Evolutionary conservation across 2,329 filamentous ascomycete genomes (phyloP), one percentile per base, ranked within the genome.

Genomic region (Trichoderma atrobrunneum): DNA sequence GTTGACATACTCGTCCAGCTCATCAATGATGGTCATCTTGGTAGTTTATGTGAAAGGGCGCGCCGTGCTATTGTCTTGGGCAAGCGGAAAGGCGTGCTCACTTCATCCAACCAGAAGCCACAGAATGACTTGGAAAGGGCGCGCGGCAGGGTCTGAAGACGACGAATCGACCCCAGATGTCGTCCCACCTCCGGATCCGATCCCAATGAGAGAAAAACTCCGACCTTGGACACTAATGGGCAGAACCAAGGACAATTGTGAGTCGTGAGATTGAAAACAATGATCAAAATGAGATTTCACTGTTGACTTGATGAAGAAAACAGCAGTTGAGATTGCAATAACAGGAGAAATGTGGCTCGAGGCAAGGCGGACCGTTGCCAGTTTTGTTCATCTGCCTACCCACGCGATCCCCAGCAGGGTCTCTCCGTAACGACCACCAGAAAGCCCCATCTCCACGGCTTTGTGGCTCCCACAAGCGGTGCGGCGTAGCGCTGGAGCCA

Each of bases 1-100:
- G 78, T 90, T 84, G 79, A 92, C 87, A 78, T 91, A 89, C 74
- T 90, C 87, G 70, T 91, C 89, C 83, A 87, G 82, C 69, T 89
- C 85, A 71, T 88, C 84, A 74, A 87, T 76, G 72, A 76, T 73
- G n/a, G 80, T 72, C 81, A 82, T 81, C 71, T 64, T 75, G 75
- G 64, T 72, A 69, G 74, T 72, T 72, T 67, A 64, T 73, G 57
- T 72, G 57, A 72, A 74, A 74, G 74, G 72, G 74, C 73, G 73
- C 61, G 73, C 73, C 34, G 71, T 72, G 24, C 51, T 64, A 60
- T 51, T 18, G 34, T 60, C 16, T 54, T 66, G 54, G 51, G 26
- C 26, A 56, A 43, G 48, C 51, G 48, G 61, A 74, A 54, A 67
- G 56, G 68, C 68, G 68, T 72, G 67, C 34, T 57, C 14, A 32